These are phyloP conservation scores for Lodderomyces pseudojiufengensis DNA, from an alignment of 1,139 yeast species.

Conservation along the genomic window DNA sequence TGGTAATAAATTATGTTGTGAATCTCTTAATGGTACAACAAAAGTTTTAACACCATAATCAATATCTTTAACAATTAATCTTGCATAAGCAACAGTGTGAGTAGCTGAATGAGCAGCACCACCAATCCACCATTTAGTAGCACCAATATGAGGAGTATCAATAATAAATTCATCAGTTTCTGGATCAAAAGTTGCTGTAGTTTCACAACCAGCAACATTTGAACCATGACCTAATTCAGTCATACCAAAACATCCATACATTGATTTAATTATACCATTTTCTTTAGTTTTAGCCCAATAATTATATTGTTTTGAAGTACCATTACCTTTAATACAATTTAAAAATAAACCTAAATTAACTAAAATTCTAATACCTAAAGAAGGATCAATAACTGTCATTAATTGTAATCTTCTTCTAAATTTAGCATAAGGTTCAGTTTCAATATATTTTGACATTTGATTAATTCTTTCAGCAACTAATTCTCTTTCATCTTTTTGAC, in stretches of 20 bases:
- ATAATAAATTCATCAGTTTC: slow-evolving; percentile 64
- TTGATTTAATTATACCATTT: slow-evolving; percentile 57
- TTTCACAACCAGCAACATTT: slow-evolving; percentile 87
- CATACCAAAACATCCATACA: slow-evolving; percentile 93
- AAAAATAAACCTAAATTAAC: slow-evolving; percentile 51
- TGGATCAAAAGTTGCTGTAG: slow-evolving; percentile 80
- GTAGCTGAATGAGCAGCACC: slow-evolving; percentile 96
- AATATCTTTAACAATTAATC: slow-evolving; percentile 74
- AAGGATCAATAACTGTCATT: slow-evolving; percentile 48
- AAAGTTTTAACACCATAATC: slow-evolving; percentile 91
- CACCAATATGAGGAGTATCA: slow-evolving; percentile 85
- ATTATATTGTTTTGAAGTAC: slow-evolving; percentile 50
- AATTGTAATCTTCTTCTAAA: slow-evolving; percentile 40
- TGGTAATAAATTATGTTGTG: slow-evolving; percentile 64
- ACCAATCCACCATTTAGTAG: slow-evolving; percentile 98
- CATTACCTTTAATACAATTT: slow-evolving; percentile 47
- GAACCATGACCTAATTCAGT: slow-evolving; percentile 94
- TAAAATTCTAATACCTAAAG: slow-evolving; percentile 46
- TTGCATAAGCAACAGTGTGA: slow-evolving; percentile 76
- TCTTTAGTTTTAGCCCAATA: slow-evolving; percentile 79
- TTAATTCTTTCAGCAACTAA: slow-evolving; percentile 43
- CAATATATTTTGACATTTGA: slow-evolving; percentile 43
- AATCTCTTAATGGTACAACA: slow-evolving; percentile 83
- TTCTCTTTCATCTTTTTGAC: slow-evolving; percentile 41
- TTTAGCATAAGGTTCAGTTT: slow-evolving; percentile 33